These are phyloP conservation scores for Actinidia polygama DNA, from an alignment of 179 eudicot species.

Conservation along the genomic window DNA sequence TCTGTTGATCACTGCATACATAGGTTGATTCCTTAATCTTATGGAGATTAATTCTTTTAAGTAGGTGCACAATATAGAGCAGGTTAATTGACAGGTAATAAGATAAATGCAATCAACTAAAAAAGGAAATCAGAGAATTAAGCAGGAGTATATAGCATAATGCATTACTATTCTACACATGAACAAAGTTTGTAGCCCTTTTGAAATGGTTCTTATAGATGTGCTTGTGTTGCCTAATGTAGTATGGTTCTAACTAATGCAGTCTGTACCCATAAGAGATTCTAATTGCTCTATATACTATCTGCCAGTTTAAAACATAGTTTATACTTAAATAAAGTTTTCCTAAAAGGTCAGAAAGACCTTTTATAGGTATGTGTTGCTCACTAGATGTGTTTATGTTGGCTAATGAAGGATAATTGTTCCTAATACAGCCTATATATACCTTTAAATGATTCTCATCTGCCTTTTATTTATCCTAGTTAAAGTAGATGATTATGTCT, in stretches of 20 bases:
- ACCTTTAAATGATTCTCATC: not conserved
- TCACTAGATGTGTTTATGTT: slow-evolving; percentile 16
- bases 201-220: not conserved
- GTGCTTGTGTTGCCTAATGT: not conserved
- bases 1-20: slow-evolving; percentile 15
- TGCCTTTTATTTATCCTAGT: not conserved
- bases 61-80: slow-evolving; percentile 2
- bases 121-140: not conserved
- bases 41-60: not conserved
- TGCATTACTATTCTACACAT: slow-evolving; percentile 5
- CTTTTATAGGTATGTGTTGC: not conserved
- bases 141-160: not conserved
- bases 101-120: not conserved
- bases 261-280: not conserved
- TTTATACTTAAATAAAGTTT: not conserved
- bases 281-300: not conserved
- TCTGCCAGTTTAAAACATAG: not conserved
- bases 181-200: not conserved
- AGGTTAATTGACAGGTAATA: not conserved
- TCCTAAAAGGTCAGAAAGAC: slow-evolving; percentile 1
- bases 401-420: slow-evolving; percentile 10
- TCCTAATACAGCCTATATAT: not conserved
- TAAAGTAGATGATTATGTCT: not conserved
- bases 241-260: not conserved
- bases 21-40: slow-evolving; percentile 16